Base-by-base conservation (phyloP, 139 green algal genomes). In the Micractinium sp. region DNA sequence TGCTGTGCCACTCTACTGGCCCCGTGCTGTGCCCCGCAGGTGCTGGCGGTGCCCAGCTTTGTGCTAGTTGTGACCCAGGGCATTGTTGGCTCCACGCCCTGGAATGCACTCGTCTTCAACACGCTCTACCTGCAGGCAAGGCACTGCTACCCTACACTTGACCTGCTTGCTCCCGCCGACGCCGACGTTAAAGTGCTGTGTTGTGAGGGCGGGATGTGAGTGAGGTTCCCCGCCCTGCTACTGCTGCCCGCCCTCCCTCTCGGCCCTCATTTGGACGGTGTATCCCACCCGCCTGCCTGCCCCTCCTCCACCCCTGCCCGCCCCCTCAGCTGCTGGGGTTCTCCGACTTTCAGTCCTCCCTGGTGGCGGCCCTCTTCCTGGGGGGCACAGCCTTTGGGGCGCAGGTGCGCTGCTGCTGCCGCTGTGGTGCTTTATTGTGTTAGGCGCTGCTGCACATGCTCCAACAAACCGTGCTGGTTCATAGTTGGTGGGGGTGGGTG, bases 41-140 rank as follows among this genome's bases (percentile, higher is more conserved):
- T 94, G 79, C 74, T 94, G 81, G 66, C 81, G 0, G 79, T 91
- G 56, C 89, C 89, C 61, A 66, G 63, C 47, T 92, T 92, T 73
- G 74, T 90, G 29, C 69, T 92, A 15, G 82, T 92, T 9, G 89
- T 92, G 13, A 74, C 71, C 0, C 92, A 94, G 93, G 63, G 63
- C 20, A 27, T 71, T 25, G 63, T 71, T 16, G 63, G 93, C 23
- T 86, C 47, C 53, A 92, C 89, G 13, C 93, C 93, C 39, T 93
- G 91, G 93, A 92, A 90, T 15, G 93, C 90, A 0, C 81, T 94
- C 38, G 86, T 87, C 0, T 95, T 94, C 79, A 87, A 79, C 71
- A 95, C 92, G 5, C 79, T 95, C 33, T 95, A 92, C 90, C 67
- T 95, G 33, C 74, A 80, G 74, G 74, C 33, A 56, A 56, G 47